These are phyloP conservation scores for Ceratocystiopsis minuta DNA, from an alignment of 2,329 filamentous ascomycete species.

Conservation along the genomic window DNA sequence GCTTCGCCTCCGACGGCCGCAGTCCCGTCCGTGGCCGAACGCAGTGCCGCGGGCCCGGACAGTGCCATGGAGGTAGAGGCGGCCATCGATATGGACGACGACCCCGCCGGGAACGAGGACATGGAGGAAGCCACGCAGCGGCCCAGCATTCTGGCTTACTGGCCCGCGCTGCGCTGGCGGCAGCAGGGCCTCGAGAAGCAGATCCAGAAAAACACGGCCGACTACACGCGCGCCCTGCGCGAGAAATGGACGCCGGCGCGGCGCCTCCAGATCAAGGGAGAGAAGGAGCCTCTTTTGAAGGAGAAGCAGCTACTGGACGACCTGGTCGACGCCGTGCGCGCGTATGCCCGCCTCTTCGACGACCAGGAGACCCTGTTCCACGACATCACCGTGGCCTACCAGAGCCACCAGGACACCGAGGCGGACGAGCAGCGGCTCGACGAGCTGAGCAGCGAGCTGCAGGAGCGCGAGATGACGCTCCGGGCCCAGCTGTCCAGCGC, in stretches of 20 bases:
- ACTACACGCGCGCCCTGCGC: constrained; percentile 28
- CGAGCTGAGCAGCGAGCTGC: constrained; percentile 26
- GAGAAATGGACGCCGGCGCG: constrained; percentile 27
- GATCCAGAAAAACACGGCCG: constrained; percentile 28
- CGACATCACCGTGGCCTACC: constrained; percentile 31
- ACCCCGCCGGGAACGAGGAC: background rate
- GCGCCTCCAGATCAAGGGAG: constrained; percentile 28
- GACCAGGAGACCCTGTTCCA: constrained; percentile 28
- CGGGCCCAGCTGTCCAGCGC: constrained; percentile 23
- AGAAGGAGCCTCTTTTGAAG: constrained; percentile 28
- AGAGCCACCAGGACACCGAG: constrained; percentile 30
- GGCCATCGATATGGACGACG: background rate
- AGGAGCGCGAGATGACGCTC: constrained; percentile 24
- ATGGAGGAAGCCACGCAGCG: constrained; percentile 3
- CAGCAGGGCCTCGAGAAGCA: constrained; percentile 22
- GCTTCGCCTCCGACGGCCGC: too few species aligned
- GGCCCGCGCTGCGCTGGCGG: constrained; percentile 12
- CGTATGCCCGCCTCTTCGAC: constrained; percentile 22
- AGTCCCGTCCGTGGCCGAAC: too few species aligned
- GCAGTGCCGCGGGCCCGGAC: too few species aligned
- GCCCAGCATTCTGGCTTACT: constrained; percentile 6
- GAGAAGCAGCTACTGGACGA: constrained; percentile 27
- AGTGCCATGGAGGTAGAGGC: background rate
- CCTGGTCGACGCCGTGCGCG: constrained; percentile 23
- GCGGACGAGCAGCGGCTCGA: constrained; percentile 33